Percentiles rank a stretch among this genome's conserved stretches.
phyloP scores from a whole-genome alignment of 257 asterid species.

The Ilex aquifolium region DNA sequence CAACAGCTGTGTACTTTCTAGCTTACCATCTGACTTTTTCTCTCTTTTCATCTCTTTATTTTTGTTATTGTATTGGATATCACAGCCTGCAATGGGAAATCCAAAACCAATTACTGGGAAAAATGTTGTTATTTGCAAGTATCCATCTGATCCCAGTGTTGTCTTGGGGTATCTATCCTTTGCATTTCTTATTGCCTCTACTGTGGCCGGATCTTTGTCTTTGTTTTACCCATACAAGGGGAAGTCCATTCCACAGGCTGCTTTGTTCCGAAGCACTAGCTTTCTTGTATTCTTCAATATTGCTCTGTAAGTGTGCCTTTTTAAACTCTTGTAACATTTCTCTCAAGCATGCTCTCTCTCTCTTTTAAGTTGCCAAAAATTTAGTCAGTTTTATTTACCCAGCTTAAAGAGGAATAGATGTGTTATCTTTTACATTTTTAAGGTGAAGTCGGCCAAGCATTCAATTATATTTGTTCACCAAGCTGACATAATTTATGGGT shows the following conservation, averaged over 20 bases:
- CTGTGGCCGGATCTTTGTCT: slow-evolving; percentile 51
- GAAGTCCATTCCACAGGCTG: slow-evolving; percentile 59
- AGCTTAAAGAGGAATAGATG: not conserved
- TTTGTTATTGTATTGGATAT: slow-evolving; percentile 11
- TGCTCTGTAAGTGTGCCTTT: slow-evolving; percentile 56
- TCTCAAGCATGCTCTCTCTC: not conserved
- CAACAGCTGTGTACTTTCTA: not conserved
- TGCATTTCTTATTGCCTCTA: slow-evolving; percentile 48
- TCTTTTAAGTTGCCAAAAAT: not conserved
- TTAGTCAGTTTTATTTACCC: not conserved
- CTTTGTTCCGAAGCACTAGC: slow-evolving; percentile 52
- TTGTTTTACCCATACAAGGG: slow-evolving; percentile 77
- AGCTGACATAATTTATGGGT: too few species aligned
- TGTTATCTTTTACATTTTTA: not conserved
- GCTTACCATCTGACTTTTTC: too few species aligned
- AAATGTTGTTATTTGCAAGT: slow-evolving; percentile 60
- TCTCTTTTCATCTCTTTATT: not conserved
- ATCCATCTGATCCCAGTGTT: slow-evolving; percentile 63
- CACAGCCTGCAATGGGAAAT: slow-evolving; percentile 73
- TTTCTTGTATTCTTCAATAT: slow-evolving; percentile 57
- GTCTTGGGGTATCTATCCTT: slow-evolving; percentile 59
- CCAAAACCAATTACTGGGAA: slow-evolving; percentile 48
- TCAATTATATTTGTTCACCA: not conserved
- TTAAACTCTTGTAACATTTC: not conserved
- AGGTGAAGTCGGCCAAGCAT: not conserved